These are phyloP conservation scores for Chytriomyces sp. DNA, from an alignment of 192 early-diverging fungal species.

Conservation along the genomic window DNA sequence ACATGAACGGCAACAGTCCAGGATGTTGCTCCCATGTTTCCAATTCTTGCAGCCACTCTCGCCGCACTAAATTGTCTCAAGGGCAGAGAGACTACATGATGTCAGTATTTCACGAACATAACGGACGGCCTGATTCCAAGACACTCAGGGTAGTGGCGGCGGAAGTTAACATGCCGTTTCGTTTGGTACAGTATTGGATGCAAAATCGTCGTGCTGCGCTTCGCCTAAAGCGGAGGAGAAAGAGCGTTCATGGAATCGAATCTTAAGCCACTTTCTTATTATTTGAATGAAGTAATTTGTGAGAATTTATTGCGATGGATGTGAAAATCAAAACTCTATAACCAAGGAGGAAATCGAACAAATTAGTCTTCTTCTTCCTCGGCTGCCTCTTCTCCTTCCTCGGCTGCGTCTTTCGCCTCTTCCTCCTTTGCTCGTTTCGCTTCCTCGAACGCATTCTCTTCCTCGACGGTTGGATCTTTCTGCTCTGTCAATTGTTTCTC, in stretches of 20 bases:
- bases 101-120: not conserved
- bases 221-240: too few relatives aligned
- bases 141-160: not conserved
- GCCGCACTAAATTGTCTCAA: not conserved
- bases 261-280: too few relatives aligned
- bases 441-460: conserved; percentile 58
- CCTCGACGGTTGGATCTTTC: conserved; percentile 62
- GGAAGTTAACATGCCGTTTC: not conserved
- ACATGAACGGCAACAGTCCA: too few relatives aligned
- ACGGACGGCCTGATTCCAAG: not conserved
- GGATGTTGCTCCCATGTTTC: too few relatives aligned
- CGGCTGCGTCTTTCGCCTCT: conserved; percentile 48
- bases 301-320: not conserved
- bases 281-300: not conserved
- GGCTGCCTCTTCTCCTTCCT: conserved; percentile 43
- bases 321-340: too few relatives aligned
- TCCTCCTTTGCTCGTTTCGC: conserved; percentile 51
- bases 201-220: conserved; percentile 7
- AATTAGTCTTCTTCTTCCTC: conserved; percentile 47
- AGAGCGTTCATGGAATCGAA: too few relatives aligned
- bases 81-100: conserved; percentile 6
- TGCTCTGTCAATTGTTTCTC: conserved; percentile 44
- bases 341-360: too few relatives aligned
- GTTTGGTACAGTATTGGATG: conserved; percentile 11
- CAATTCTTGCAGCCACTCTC: too few relatives aligned